A percentile compares a stretch with the other conserved stretches of the same genome.
phyloP scores from a whole-genome alignment of 345 rosid genomes.

The Boechera stricta region DNA sequence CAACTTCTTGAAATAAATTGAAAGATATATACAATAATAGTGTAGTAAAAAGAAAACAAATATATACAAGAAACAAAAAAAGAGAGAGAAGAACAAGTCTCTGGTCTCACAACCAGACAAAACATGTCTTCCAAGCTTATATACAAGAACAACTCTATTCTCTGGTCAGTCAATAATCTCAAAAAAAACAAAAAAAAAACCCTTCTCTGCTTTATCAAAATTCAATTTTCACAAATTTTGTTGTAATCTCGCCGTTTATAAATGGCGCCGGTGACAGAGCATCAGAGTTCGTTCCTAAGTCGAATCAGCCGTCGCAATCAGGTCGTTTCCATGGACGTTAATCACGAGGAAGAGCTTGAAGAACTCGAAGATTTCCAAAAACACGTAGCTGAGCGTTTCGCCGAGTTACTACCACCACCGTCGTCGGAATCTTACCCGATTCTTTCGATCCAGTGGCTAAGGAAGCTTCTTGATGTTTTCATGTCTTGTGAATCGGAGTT shows the following conservation, averaged over 20 bases:
- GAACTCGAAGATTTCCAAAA: conserved; percentile 84
- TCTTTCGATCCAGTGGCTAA: conserved; percentile 78
- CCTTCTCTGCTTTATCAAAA: background rate
- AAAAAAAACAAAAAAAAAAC: background rate
- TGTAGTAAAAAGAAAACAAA: background rate
- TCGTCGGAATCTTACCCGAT: conserved; percentile 41
- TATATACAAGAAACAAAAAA: background rate
- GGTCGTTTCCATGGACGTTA: conserved; percentile 75
- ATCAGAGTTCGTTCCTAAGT: conserved; percentile 75
- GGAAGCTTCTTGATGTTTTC: conserved; percentile 79
- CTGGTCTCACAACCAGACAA: conserved; percentile 43
- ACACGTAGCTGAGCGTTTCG: conserved; percentile 69
- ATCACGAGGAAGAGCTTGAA: conserved; percentile 79
- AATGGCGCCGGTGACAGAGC: conserved; percentile 72
- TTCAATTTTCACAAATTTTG: background rate
- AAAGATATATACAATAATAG: background rate
- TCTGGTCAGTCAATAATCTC: conserved; percentile 19
- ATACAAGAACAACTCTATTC: background rate
- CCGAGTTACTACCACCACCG: conserved; percentile 51
- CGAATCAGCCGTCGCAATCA: conserved; percentile 88
- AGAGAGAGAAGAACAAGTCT: conserved; percentile 44
- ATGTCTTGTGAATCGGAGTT: conserved; percentile 90
- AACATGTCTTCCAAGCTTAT: conserved; percentile 29
- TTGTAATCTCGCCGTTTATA: background rate
- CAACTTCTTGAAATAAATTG: background rate